Evolutionary conservation across 306 rosid genomes (phyloP).

Genomic region (Sechiopsis laciniata): DNA sequence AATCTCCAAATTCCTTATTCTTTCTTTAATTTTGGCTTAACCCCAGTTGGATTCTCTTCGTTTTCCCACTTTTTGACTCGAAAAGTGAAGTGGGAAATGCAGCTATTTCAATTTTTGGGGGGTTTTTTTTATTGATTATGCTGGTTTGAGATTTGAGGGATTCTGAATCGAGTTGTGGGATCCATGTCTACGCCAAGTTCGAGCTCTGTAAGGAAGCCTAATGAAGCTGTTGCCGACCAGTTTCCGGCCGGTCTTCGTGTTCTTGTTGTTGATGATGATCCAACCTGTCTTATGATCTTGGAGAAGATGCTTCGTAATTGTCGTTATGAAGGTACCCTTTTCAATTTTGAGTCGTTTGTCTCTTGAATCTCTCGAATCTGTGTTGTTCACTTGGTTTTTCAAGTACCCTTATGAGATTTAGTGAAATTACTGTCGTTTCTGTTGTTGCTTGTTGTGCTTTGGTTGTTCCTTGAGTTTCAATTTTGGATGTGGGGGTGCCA

Average conservation of each 20-base stretch:
- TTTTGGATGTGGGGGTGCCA: not conserved
- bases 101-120: not conserved
- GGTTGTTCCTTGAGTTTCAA: not conserved
- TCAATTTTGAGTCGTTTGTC: not conserved
- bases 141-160: no score
- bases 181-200: conserved; percentile 63
- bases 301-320: conserved; percentile 91
- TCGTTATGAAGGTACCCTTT: conserved; percentile 55
- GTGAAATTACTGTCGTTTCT: conserved; percentile 8
- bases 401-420: not conserved
- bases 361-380: conserved; percentile 5
- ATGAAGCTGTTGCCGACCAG: conserved; percentile 63
- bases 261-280: conserved; percentile 93
- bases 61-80: not conserved
- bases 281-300: conserved; percentile 90
- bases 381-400: conserved; percentile 13
- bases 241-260: conserved; percentile 93
- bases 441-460: not conserved
- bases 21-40: not conserved
- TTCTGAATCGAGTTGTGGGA: conserved; percentile 26
- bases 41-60: conserved; percentile 11
- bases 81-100: conserved; percentile 9
- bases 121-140: not conserved
- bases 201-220: conserved; percentile 40
- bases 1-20: not conserved